Evolutionary conservation across 1,139 yeast species (phyloP), one percentile per base, ranked within the genome.

Genomic region (Hyphopichia buzzinii): DNA sequence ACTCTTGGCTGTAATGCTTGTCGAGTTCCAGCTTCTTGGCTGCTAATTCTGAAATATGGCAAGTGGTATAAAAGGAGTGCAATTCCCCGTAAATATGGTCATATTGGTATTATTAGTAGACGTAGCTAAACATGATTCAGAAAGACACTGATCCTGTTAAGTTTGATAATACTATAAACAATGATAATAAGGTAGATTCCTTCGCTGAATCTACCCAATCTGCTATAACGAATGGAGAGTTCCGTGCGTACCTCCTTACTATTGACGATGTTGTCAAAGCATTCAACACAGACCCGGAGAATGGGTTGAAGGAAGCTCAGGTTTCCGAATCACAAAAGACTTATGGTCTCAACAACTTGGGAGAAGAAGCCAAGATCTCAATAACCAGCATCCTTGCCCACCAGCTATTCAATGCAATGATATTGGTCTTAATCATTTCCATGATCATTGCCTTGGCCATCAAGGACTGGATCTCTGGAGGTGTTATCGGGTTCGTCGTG

Each of bases 301-400:
- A 56, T 35, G 86, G 87, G n/a, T 62, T 81, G 29, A 41, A 68
- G 1, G 44, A 55, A 2, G 43, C 47, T 2, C 62, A 57, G 24
- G 79, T 69, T 6, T 37, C 42, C 8, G 39, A 46, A 7, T 43
- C 43, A 38, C 23, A 39, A 4, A 33, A 36, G 3, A 36, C 34
- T 3, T 48, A 48, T 37, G 68, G 68, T 12, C 41, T 41, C 4
- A 63, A 63, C 40, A 46, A 48, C 13, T 50, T 63, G 17, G 68
- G 68, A 2, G 59, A 57, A 13, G 66, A 51, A 10, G 55, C 50
- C 21, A 44, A 43, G 21, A 55, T 62, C 39, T 51, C 56, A 33
- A 54, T 54, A 42, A 42, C 58, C 26, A 53, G 47, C 21, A 63
- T 88, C 49, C 34, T 43, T 48, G 67, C 67, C 19, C 67, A 63